These are phyloP conservation scores for Pseudonectria buxi DNA, from an alignment of 2,329 filamentous ascomycete genomes.

Conservation along the genomic window DNA sequence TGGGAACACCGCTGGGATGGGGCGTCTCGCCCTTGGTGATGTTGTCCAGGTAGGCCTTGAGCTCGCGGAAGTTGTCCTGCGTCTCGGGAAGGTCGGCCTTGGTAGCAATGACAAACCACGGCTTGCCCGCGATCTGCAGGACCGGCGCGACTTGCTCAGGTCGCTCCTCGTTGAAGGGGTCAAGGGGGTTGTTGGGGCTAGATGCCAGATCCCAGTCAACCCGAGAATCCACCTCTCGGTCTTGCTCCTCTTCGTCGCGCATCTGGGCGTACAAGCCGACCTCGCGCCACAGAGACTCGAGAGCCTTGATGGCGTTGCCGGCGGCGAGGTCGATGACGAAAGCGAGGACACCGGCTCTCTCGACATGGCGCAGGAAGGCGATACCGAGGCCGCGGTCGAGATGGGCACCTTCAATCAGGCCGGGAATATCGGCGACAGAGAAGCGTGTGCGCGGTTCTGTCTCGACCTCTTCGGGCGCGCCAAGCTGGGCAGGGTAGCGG, in stretches of 20 bases:
- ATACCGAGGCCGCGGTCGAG: slow-evolving; percentile 86
- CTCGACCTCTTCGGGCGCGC: slow-evolving; percentile 36
- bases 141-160: slow-evolving; percentile 21
- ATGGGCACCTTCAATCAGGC: slow-evolving; percentile 86
- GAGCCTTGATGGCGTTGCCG: slow-evolving; percentile 69
- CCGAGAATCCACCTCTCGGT: slow-evolving; percentile 50
- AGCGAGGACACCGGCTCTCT: slow-evolving; percentile 84
- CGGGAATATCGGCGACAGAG: slow-evolving; percentile 92
- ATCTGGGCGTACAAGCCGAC: slow-evolving; percentile 79
- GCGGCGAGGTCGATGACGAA: slow-evolving; percentile 85
- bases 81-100: slow-evolving; percentile 82
- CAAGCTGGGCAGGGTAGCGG: slow-evolving; percentile 28
- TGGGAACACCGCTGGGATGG: slow-evolving; percentile 65
- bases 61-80: slow-evolving; percentile 63
- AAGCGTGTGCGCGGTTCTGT: slow-evolving; percentile 65
- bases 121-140: slow-evolving; percentile 84
- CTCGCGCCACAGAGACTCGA: slow-evolving; percentile 83
- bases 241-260: slow-evolving; percentile 65
- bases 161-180: slow-evolving; percentile 11
- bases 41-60: slow-evolving; percentile 64
- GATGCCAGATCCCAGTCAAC: slow-evolving; percentile 56
- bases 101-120: slow-evolving; percentile 93
- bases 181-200: slow-evolving; percentile 19
- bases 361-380: slow-evolving; percentile 87
- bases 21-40: slow-evolving; percentile 55